Conservation (phyloP, 2,329 filamentous ascomycete genomes). For the Alternaria gansuensis region DNA sequence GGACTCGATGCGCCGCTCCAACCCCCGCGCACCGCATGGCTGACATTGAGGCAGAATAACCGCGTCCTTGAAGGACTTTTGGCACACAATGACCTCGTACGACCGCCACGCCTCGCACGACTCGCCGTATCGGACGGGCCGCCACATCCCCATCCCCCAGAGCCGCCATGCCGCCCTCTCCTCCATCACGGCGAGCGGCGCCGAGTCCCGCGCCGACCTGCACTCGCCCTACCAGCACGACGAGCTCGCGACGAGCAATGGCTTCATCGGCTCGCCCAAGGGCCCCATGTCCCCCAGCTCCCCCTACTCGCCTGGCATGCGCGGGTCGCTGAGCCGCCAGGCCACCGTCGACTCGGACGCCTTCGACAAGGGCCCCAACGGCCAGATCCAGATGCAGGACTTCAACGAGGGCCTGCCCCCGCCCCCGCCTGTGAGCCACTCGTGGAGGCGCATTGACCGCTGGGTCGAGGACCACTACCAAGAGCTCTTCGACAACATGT, state of each 20-base stretch:
- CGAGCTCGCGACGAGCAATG: conserved; percentile 62
- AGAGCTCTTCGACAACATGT: conserved; percentile 91
- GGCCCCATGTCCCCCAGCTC: conserved; percentile 68
- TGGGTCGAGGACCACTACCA: conserved; percentile 97
- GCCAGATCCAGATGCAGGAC: conserved; percentile 95
- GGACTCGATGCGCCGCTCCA: background rate
- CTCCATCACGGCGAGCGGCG: conserved; percentile 83
- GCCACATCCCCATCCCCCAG: conserved; percentile 87
- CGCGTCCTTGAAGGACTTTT: conserved; percentile 82
- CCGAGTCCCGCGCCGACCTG: conserved; percentile 87
- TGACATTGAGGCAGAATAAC: conserved; percentile 47
- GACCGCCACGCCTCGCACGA: conserved; percentile 90
- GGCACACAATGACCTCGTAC: conserved; percentile 82
- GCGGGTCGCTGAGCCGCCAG: conserved; percentile 76
- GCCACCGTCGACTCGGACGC: conserved; percentile 62
- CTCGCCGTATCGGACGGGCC: conserved; percentile 89
- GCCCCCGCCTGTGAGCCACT: conserved; percentile 84
- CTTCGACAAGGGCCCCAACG: conserved; percentile 72
- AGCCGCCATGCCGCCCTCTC: conserved; percentile 83
- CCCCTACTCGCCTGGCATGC: conserved; percentile 89
- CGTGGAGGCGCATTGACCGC: conserved; percentile 91
- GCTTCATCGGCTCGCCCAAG: conserved; percentile 67
- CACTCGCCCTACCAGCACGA: conserved; percentile 82
- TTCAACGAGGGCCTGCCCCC: conserved; percentile 93
- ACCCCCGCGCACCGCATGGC: conserved; percentile 18